Evolutionary conservation across 2,329 filamentous ascomycete genomes (phyloP).

Genomic region (Scedosporium dehoogii): DNA sequence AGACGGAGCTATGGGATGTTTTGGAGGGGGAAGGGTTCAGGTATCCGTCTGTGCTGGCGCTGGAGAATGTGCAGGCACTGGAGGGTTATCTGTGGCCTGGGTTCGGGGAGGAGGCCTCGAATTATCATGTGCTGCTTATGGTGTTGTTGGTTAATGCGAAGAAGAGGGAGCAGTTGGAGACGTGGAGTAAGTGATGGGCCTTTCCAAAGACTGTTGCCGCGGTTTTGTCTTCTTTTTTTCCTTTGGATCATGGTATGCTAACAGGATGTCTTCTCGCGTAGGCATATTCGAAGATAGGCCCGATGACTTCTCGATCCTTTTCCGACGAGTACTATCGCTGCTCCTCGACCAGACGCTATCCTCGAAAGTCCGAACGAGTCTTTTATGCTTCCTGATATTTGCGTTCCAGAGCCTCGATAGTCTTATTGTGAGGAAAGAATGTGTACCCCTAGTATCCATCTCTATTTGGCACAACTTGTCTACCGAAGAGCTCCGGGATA

Average conservation of each 20-base stretch:
- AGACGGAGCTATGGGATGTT: constrained; percentile 79
- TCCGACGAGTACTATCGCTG: constrained; percentile 83
- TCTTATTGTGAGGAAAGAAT: constrained; percentile 85
- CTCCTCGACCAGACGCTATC: constrained; percentile 62
- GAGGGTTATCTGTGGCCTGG: constrained; percentile 94
- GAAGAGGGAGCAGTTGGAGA: constrained; percentile 72
- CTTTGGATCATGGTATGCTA: not conserved
- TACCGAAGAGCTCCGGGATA: constrained; percentile 63
- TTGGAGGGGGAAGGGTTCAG: constrained; percentile 74
- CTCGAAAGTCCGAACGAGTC: constrained; percentile 60
- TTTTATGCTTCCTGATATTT: constrained; percentile 82
- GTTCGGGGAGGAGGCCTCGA: constrained; percentile 79
- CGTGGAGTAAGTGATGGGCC: constrained; percentile 57
- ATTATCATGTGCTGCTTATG: constrained; percentile 83
- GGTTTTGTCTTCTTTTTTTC: too few species aligned
- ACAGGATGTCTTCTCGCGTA: constrained; percentile 20
- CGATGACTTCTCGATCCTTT: constrained; percentile 77
- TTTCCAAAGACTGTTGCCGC: constrained; percentile 1
- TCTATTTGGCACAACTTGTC: constrained; percentile 92
- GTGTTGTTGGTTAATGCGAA: constrained; percentile 82
- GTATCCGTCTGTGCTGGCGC: constrained; percentile 64
- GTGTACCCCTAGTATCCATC: constrained; percentile 88
- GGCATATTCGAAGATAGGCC: constrained; percentile 68
- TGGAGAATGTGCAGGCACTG: constrained; percentile 84
- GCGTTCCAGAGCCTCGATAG: constrained; percentile 93